Percentiles rank a stretch among this genome's conserved stretches.
phyloP scores from a whole-genome alignment of 202 grass and related monocot species.

The Digitaria exilis region DNA sequence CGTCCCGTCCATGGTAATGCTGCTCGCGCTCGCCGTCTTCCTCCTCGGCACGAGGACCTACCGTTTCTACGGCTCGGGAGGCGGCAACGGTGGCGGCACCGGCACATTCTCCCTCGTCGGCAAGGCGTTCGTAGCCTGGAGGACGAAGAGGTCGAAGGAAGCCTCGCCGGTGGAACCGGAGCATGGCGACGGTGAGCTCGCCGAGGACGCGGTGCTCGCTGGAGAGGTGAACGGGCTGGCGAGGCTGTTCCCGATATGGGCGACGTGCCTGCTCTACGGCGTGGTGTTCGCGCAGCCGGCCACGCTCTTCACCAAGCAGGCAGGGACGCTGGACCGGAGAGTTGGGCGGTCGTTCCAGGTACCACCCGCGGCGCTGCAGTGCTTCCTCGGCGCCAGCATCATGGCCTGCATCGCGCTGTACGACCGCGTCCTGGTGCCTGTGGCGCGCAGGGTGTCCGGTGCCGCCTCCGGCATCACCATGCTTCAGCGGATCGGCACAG shows the following conservation, averaged over 20 bases:
- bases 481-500: slow-evolving; percentile 70
- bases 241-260: slow-evolving; percentile 69
- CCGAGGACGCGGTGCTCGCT: neutral
- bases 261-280: slow-evolving; percentile 58
- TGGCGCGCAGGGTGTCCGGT: slow-evolving; percentile 29
- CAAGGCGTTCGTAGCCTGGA: slow-evolving; percentile 28
- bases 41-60: slow-evolving; percentile 60
- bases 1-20: slow-evolving; percentile 54
- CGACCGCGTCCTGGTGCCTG: slow-evolving; percentile 57
- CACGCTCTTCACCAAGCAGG: slow-evolving; percentile 82
- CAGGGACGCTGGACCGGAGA: slow-evolving; percentile 57
- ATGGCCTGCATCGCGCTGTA: slow-evolving; percentile 52
- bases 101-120: slow-evolving; percentile 31
- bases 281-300: slow-evolving; percentile 59
- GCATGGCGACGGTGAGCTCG: neutral
- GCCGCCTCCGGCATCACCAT: slow-evolving; percentile 56
- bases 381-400: slow-evolving; percentile 48
- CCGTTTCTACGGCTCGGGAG: slow-evolving; percentile 40
- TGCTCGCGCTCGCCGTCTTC: slow-evolving; percentile 54
- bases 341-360: slow-evolving; percentile 49
- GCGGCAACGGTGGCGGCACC: neutral
- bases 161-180: neutral
- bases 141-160: too few relatives aligned
- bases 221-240: slow-evolving; percentile 48
- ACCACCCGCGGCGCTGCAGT: slow-evolving; percentile 52